phyloP scores from a whole-genome alignment of 2,329 filamentous ascomycete species.

The Penicillium griseofulvum region DNA sequence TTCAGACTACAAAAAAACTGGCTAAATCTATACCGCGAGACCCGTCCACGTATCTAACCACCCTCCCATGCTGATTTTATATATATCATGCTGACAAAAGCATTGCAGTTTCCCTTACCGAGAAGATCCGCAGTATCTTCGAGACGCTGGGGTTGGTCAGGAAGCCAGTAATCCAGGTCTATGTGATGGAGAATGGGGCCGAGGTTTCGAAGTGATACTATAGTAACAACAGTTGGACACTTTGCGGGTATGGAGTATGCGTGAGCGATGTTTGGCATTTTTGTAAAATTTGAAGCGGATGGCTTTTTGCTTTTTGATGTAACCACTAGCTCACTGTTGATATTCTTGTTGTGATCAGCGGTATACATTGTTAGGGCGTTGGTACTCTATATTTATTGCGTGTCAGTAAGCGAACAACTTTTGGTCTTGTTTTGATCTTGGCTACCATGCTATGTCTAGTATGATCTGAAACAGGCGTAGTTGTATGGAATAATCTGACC shows the following conservation, averaged over 20 bases:
- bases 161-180: background rate
- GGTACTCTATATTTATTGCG: background rate
- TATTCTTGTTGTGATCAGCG: background rate
- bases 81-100: background rate
- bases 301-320: background rate
- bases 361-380: background rate
- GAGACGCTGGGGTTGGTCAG: background rate
- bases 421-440: background rate
- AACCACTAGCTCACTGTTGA: background rate
- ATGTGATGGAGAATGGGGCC: background rate
- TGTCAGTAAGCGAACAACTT: background rate
- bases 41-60: background rate
- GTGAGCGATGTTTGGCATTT: background rate
- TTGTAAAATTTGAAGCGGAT: too few relatives aligned
- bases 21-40: background rate
- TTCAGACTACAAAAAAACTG: background rate
- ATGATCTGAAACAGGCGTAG: background rate
- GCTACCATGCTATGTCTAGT: background rate
- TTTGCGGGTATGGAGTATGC: background rate
- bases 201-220: background rate
- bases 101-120: background rate
- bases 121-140: background rate
- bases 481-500: background rate
- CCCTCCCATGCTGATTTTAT: background rate
- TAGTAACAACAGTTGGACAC: too few relatives aligned